Percentiles rank a stretch among this genome's conserved stretches.
Evolutionary conservation across 768 basidiomycete species (phyloP).

Genomic region (Cubamyces lactineus): DNA sequence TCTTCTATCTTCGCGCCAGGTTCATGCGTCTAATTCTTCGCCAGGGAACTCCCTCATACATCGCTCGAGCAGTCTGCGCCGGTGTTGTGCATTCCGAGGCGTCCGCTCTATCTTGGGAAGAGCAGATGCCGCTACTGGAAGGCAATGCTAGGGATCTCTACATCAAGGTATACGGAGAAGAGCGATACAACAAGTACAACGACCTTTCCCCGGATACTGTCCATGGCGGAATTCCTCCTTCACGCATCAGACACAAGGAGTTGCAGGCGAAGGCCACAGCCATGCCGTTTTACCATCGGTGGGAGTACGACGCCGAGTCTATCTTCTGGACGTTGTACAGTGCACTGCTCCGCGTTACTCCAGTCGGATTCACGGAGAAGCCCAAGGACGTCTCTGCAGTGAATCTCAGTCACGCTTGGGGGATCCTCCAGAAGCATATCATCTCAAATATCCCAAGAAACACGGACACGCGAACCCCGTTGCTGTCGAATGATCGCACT

Average conservation of each 20-base stretch:
- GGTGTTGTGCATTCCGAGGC: background rate
- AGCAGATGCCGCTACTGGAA: background rate
- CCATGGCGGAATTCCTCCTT: background rate
- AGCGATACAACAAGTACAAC: background rate
- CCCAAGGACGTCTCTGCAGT: background rate
- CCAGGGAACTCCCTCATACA: constrained; percentile 3
- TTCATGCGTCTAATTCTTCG: background rate
- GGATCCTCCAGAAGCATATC: background rate
- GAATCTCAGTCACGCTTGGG: background rate
- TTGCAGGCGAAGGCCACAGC: background rate
- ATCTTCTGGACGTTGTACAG: constrained; percentile 1
- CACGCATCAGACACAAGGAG: too few species aligned
- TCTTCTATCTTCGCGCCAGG: background rate
- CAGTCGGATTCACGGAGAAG: background rate
- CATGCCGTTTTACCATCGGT: background rate
- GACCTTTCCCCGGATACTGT: background rate
- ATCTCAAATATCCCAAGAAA: background rate
- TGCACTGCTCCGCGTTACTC: background rate
- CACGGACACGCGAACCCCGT: background rate
- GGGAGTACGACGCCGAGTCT: constrained; percentile 5
- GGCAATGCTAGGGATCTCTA: background rate
- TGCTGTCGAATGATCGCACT: too few species aligned
- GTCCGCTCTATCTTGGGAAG: background rate
- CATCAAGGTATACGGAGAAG: background rate
- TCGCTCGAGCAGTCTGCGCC: background rate